Evolutionary conservation across 1,284 basidiomycete genomes (phyloP).

Genomic region (Singerocomus inundabilis): DNA sequence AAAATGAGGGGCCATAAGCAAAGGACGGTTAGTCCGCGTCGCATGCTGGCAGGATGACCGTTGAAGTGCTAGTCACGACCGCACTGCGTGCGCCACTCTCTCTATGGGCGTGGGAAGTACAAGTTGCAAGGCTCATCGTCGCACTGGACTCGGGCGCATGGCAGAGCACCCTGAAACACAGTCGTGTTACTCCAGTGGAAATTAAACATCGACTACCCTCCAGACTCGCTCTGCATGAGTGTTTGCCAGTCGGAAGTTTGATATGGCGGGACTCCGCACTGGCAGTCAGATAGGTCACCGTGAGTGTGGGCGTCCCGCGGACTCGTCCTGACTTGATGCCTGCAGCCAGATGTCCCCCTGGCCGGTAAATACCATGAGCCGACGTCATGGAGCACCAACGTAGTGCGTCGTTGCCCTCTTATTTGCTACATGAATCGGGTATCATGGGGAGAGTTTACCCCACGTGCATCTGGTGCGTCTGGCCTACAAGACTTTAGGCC

Average conservation of each 20-base stretch:
- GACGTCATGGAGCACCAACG: neutral
- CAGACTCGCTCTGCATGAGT: neutral
- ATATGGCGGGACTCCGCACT: neutral
- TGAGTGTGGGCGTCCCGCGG: constrained; percentile 4
- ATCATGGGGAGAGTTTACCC: neutral
- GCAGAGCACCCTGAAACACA: neutral
- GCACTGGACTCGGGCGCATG: neutral
- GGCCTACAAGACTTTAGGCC: too few relatives aligned
- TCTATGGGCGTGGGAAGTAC: constrained; percentile 17
- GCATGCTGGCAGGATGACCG: constrained; percentile 20
- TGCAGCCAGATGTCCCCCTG: too few relatives aligned
- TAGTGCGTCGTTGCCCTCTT: too few relatives aligned
- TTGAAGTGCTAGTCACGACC: too few relatives aligned
- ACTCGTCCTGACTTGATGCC: constrained; percentile 2
- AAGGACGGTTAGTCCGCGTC: constrained; percentile 18
- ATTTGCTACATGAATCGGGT: neutral
- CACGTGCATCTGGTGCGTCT: neutral
- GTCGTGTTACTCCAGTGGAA: neutral
- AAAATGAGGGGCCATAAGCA: constrained; percentile 19
- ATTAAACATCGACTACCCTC: too few relatives aligned
- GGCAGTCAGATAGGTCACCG: neutral
- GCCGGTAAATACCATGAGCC: neutral
- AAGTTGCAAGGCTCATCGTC: too few relatives aligned
- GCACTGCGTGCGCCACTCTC: neutral
- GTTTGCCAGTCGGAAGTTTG: neutral